phyloP scores from a whole-genome alignment of 1,284 basidiomycete genomes.

The Cutaneotrichosporon arboriforme region DNA sequence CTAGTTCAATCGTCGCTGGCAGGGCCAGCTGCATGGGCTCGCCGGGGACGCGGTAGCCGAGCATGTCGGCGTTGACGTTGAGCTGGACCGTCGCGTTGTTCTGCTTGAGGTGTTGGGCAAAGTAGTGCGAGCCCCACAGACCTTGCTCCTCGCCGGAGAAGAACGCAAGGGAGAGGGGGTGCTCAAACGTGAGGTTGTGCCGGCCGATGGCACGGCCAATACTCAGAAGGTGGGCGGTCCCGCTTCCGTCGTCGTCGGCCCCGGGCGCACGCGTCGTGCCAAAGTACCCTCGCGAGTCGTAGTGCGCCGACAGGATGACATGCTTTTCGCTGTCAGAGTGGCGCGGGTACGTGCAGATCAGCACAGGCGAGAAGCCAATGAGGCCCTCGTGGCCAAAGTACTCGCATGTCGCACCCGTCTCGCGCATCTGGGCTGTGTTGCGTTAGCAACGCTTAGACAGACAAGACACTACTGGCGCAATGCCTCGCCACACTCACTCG shows the following conservation, averaged over 20 bases:
- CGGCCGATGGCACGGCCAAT: slow-evolving; percentile 66
- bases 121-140: slow-evolving; percentile 47
- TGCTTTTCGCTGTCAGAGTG: slow-evolving; percentile 47
- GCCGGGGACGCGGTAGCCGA: slow-evolving; percentile 63
- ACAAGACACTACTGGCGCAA: too few species aligned
- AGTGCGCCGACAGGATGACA: slow-evolving; percentile 69
- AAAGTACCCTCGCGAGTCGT: slow-evolving; percentile 79
- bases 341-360: slow-evolving; percentile 58
- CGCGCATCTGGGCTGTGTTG: slow-evolving; percentile 54
- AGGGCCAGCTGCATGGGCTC: slow-evolving; percentile 76
- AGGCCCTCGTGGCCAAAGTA: slow-evolving; percentile 57
- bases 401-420: slow-evolving; percentile 65
- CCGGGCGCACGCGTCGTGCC: slow-evolving; percentile 67
- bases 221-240: slow-evolving; percentile 60
- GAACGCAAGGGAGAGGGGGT: slow-evolving; percentile 45
- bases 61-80: slow-evolving; percentile 85
- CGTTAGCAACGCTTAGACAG: neutral
- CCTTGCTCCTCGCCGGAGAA: slow-evolving; percentile 53
- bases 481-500: slow-evolving; percentile 48
- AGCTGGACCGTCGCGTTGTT: slow-evolving; percentile 63
- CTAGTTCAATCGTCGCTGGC: slow-evolving; percentile 62
- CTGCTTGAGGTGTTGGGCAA: slow-evolving; percentile 36
- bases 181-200: slow-evolving; percentile 54
- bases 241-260: slow-evolving; percentile 67
- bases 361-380: slow-evolving; percentile 70